phyloP scores from a whole-genome alignment of 176 grass and related monocot species.

The Zizania latifolia region DNA sequence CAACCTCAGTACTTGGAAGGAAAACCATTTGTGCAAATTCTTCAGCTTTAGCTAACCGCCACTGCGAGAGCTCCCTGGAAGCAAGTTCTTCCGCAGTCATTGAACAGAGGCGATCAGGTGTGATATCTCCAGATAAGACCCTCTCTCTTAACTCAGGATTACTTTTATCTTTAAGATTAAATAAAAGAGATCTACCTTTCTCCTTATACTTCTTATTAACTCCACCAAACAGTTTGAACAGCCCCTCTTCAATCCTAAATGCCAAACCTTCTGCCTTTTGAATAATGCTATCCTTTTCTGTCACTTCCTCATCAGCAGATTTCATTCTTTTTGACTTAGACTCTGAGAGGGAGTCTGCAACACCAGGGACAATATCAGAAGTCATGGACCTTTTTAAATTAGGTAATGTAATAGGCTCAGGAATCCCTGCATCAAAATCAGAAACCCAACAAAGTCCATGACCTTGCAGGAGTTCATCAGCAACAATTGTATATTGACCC shows the following conservation, averaged over 20 bases:
- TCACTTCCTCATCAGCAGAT: constrained; percentile 9
- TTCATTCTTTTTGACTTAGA: constrained; percentile 58
- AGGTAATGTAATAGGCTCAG: constrained; percentile 23
- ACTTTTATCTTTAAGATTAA: constrained; percentile 90
- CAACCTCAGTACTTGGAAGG: constrained; percentile 66
- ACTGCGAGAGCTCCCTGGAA: constrained; percentile 87
- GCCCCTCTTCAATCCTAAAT: constrained; percentile 78
- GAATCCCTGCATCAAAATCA: constrained; percentile 39
- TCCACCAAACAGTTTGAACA: constrained; percentile 81
- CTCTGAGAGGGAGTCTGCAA: constrained; percentile 14
- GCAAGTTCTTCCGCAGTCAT: constrained; percentile 92
- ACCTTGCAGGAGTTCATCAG: constrained; percentile 92
- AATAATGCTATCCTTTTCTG: constrained; percentile 13
- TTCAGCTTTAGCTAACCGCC: constrained; percentile 91
- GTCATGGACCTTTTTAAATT: constrained; percentile 44
- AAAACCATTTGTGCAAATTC: constrained; percentile 81
- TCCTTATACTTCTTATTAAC: constrained; percentile 99
- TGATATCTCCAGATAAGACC: constrained; percentile 82
- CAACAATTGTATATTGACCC: constrained; percentile 44
- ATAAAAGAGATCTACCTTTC: constrained; percentile 86
- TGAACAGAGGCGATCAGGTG: constrained; percentile 72
- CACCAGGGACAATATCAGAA: constrained; percentile 29
- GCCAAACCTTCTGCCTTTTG: constrained; percentile 63
- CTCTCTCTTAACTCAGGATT: constrained; percentile 82
- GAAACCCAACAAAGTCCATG: constrained; percentile 91